Percentiles rank a stretch among this genome's conserved stretches.
Conservation (phyloP, 2,329 filamentous ascomycete genomes). For the Sarocladium brachiariae region DNA sequence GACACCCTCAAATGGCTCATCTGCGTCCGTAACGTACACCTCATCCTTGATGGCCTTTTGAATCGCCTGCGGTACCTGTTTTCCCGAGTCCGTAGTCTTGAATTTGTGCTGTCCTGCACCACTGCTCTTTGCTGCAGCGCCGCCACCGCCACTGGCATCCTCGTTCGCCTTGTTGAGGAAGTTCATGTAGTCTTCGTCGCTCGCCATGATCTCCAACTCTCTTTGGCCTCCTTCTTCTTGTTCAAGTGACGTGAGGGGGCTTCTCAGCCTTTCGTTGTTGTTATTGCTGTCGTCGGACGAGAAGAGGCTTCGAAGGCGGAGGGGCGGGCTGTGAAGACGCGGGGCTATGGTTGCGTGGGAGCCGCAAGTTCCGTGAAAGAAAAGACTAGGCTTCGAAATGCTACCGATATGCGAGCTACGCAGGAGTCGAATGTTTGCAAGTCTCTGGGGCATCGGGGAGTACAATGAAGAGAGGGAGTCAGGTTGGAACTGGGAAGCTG, state of each 20-base stretch:
- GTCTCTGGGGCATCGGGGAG: not conserved
- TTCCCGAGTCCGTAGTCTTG: slow-evolving; percentile 46
- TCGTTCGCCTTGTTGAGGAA: slow-evolving; percentile 86
- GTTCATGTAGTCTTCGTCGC: slow-evolving; percentile 74
- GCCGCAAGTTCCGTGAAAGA: not conserved
- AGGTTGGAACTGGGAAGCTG: not conserved
- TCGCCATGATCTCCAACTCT: slow-evolving; percentile 48
- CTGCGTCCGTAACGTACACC: slow-evolving; percentile 74
- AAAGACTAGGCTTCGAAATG: not conserved
- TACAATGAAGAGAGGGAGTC: not conserved
- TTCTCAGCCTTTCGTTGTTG: too few species aligned
- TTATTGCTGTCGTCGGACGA: not conserved
- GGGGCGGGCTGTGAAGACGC: not conserved
- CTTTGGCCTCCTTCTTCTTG: not conserved
- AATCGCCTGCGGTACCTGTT: slow-evolving; percentile 54
- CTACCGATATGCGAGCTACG: not conserved
- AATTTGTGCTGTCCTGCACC: slow-evolving; percentile 23
- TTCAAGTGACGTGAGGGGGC: not conserved
- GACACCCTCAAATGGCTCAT: slow-evolving; percentile 79
- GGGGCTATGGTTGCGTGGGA: not conserved
- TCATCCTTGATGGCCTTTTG: slow-evolving; percentile 41
- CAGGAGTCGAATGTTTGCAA: not conserved
- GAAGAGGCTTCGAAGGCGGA: not conserved
- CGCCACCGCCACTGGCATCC: slow-evolving; percentile 56
- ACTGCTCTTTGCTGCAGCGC: slow-evolving; percentile 16